Evolutionary conservation across 2,329 filamentous ascomycete genomes (phyloP).

Genomic region (Fusarium mangiferae): DNA sequence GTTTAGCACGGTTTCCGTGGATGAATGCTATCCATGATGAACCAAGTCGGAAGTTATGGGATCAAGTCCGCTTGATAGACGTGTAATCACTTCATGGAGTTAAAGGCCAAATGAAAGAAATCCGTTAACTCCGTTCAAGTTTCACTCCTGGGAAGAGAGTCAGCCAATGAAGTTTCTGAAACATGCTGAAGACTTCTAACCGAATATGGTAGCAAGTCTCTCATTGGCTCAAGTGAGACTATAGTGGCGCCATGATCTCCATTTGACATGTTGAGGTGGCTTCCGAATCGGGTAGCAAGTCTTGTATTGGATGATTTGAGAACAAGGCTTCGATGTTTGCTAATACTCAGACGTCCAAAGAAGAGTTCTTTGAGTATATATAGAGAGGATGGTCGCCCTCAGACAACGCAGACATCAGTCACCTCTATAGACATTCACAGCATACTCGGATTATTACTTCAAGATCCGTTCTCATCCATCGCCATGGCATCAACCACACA

Average conservation of each 20-base stretch:
- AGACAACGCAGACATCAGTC: background rate
- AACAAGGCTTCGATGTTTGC: background rate
- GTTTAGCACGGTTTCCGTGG: background rate
- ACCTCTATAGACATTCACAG: background rate
- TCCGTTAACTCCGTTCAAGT: slow-evolving; percentile 4
- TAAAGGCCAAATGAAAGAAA: background rate
- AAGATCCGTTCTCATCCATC: too few relatives aligned
- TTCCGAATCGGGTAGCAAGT: slow-evolving; percentile 17
- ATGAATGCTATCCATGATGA: background rate
- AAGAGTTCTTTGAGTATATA: background rate
- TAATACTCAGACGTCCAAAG: accelerated
- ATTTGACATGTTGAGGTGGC: background rate
- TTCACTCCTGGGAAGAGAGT: accelerated
- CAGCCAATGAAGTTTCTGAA: background rate
- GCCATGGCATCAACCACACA: slow-evolving; percentile 13
- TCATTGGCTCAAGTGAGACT: background rate
- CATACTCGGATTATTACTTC: background rate
- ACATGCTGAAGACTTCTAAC: background rate
- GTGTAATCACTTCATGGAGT: background rate
- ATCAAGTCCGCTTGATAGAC: background rate
- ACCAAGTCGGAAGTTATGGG: background rate
- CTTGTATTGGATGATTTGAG: background rate
- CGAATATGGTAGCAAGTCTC: slow-evolving; percentile 4
- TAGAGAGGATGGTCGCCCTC: background rate
- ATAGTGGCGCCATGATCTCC: background rate